Conservation (phyloP, 176 grass and related monocot species). For the Eleusine coracana region DNA sequence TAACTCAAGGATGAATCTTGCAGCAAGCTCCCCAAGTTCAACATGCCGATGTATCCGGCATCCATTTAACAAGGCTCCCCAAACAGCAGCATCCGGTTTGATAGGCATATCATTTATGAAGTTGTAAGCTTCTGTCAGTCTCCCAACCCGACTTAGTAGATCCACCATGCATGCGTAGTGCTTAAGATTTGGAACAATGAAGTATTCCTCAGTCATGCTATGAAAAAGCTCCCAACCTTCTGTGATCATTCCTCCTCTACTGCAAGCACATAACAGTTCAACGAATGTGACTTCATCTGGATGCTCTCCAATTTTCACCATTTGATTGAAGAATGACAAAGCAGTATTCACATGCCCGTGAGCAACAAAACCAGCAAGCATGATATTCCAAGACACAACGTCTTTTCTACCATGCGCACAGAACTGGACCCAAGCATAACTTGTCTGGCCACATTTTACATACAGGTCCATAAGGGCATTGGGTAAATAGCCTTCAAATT, state of each 20-base stretch:
- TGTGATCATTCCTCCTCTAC: conserved; percentile 75
- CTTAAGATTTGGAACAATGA: conserved; percentile 78
- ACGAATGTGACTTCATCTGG: conserved; percentile 93
- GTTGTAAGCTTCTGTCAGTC: conserved; percentile 64
- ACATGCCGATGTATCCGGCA: conserved; percentile 76
- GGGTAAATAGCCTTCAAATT: conserved; percentile 63
- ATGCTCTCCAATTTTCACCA: conserved; percentile 65
- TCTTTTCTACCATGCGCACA: conserved; percentile 56
- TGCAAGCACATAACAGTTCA: conserved; percentile 76
- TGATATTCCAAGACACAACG: conserved; percentile 91
- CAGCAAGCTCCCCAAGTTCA: conserved; percentile 84
- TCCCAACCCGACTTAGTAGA: conserved; percentile 78
- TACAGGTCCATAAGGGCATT: conserved; percentile 91
- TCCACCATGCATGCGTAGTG: conserved; percentile 98
- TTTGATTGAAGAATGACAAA: conserved; percentile 65
- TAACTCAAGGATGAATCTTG: conserved; percentile 73
- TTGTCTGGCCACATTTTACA: conserved; percentile 84
- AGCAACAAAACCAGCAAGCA: conserved; percentile 77
- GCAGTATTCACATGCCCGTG: conserved; percentile 61
- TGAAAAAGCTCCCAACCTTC: conserved; percentile 79
- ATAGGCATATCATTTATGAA: conserved; percentile 82
- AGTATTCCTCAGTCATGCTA: conserved; percentile 69
- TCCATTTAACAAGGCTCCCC: conserved; percentile 92
- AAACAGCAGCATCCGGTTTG: conserved; percentile 74
- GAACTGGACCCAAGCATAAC: conserved; percentile 80